Evolutionary conservation across 2,329 filamentous ascomycete genomes (phyloP).

Genomic region (Lachnellula hyalina): DNA sequence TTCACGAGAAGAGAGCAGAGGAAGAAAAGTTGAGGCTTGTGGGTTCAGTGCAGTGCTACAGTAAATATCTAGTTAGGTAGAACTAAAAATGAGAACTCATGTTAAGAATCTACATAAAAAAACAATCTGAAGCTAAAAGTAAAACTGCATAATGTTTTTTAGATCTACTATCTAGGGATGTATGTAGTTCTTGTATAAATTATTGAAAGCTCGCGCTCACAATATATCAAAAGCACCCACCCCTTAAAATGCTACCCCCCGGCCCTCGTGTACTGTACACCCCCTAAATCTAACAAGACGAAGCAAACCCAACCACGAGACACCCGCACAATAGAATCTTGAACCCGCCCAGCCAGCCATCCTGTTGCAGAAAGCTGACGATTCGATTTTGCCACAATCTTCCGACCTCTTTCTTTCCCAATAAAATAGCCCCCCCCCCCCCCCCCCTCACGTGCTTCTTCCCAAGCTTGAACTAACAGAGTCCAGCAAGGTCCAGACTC

Average conservation of each 20-base stretch:
- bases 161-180: too few species aligned
- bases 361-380: neutral
- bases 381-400: neutral
- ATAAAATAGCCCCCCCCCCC: neutral
- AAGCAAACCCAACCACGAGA: too few species aligned
- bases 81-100: neutral
- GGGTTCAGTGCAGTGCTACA: neutral
- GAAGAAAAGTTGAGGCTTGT: neutral
- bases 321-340: neutral
- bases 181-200: too few species aligned
- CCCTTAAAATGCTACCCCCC: neutral
- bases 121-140: neutral
- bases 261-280: neutral
- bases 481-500: neutral
- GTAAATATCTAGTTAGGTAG: neutral
- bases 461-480: neutral
- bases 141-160: too few species aligned
- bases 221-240: too few species aligned
- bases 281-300: neutral
- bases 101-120: neutral
- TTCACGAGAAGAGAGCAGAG: neutral
- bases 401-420: neutral
- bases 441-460: neutral
- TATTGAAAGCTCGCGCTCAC: too few species aligned
- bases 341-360: neutral